Base-by-base conservation (phyloP, 345 rosid species). In the Lepidium aucheri region DNA sequence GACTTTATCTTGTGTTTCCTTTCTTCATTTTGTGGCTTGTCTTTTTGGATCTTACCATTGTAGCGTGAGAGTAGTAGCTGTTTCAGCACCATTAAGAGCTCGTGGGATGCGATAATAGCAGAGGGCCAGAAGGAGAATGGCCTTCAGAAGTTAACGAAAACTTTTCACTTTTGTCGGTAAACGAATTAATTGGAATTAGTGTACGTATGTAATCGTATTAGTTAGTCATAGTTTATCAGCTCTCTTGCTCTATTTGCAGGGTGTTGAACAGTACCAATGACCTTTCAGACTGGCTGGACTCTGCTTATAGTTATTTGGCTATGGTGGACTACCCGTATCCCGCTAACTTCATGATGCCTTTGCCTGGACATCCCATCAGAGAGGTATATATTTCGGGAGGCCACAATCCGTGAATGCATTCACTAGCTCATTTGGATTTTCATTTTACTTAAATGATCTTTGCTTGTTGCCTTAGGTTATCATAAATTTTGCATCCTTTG, bases 251-350 rank as follows among this genome's bases (percentile, higher is more conserved):
- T 53, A 28, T 36, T 79, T 69, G 30, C 81, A 93, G 98, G 79
- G 77, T 77, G 70, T 79, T 89, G 72, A 83, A 74, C 36, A 88
- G 82, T 49, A 69, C 85, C 3, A 69, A 51, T 14, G 90, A 82
- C 47, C 96, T 93, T 62, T 66, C 79, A 20, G 61, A 85, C 77
- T 93, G 98, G 98, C 75, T 93, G 72, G 83, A 79, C 0, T 82
- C 90, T 60, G 98, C 98, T 12, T 93, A 87, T 72, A 87, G 94
- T 80, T 83, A 79, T 79, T 77, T 93, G 86, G 97, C 87, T 3
- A 93, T 90, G 98, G 95, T 90, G 55, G 84, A 93, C 69, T 93
- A 93, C 53, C 98, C 97, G 3, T 85, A 87, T 79, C 79, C 97
- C 32, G 76, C 98, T 40, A 67, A 74, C 38, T 93, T 93, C 72